These are phyloP conservation scores for Trichoderma semiorbis DNA, from an alignment of 2,329 filamentous ascomycete genomes.

Conservation along the genomic window DNA sequence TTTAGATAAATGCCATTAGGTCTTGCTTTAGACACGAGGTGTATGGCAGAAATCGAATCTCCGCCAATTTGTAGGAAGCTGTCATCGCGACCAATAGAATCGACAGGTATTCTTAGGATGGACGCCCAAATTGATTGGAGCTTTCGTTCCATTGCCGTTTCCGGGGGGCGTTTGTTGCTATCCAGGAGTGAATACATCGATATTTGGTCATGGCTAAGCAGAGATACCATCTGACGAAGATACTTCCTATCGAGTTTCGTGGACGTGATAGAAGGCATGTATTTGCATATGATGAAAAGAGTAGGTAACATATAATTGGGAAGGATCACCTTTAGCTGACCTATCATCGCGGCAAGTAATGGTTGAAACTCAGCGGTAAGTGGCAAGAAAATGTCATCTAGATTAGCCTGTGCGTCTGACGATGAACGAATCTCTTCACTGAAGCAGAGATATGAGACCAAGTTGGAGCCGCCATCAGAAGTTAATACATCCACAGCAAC, in stretches of 20 bases:
- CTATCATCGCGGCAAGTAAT: background rate
- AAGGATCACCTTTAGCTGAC: background rate
- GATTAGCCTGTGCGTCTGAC: background rate
- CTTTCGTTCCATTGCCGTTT: background rate
- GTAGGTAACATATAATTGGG: constrained; percentile 9
- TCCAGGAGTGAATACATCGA: background rate
- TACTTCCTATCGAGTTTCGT: constrained; percentile 10
- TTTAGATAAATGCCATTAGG: background rate
- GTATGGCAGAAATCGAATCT: constrained; percentile 10
- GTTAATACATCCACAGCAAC: background rate
- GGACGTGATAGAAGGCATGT: constrained; percentile 8
- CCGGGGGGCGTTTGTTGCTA: background rate
- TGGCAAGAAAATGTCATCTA: background rate
- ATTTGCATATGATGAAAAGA: constrained; percentile 2
- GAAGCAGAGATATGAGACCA: constrained; percentile 7
- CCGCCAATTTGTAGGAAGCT: constrained; percentile 13
- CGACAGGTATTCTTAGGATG: background rate
- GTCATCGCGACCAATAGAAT: constrained; percentile 1
- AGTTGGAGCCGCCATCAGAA: background rate
- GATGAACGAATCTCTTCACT: background rate
- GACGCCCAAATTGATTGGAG: constrained; percentile 1
- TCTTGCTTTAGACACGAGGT: background rate
- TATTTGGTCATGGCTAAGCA: background rate
- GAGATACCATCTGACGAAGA: background rate
- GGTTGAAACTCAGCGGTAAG: background rate